Evolutionary conservation across 805 yeast genomes (phyloP).

Genomic region (Monosporozyma aerobia): DNA sequence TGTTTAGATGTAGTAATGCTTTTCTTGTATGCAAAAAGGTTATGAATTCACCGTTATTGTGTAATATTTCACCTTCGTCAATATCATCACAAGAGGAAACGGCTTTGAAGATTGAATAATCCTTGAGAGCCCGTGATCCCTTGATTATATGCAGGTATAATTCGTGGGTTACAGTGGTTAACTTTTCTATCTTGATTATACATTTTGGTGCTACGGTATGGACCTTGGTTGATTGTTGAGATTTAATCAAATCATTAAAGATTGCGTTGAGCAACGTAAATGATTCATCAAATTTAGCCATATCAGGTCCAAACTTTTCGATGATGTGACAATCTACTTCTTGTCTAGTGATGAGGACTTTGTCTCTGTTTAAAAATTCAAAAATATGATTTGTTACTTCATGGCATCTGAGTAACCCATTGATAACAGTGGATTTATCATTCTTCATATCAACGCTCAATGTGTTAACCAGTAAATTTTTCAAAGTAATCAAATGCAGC

Average conservation of each 20-base stretch:
- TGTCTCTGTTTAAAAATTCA: neutral
- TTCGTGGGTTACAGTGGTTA: slow-evolving; percentile 2
- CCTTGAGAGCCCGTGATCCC: slow-evolving; percentile 12
- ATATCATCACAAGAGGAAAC: neutral
- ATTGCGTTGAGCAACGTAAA: neutral
- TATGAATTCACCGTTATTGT: neutral
- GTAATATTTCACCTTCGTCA: neutral
- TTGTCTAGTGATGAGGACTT: neutral
- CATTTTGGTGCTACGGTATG: neutral
- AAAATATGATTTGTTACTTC: slow-evolving; percentile 2
- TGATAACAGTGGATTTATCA: neutral
- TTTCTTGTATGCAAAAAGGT: slow-evolving; percentile 1
- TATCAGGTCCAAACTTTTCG: neutral
- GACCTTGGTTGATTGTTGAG: neutral
- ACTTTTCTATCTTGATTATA: slow-evolving; percentile 5
- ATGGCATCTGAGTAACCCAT: slow-evolving; percentile 1
- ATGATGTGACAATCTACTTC: neutral
- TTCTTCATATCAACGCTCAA: neutral
- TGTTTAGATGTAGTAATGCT: slow-evolving; percentile 10
- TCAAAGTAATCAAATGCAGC: slow-evolving; percentile 17
- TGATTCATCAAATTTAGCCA: neutral
- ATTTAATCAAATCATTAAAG: neutral
- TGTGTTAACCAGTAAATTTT: slow-evolving; percentile 6
- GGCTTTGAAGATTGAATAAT: slow-evolving; percentile 4
- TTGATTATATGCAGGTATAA: slow-evolving; percentile 13